These are phyloP conservation scores for Neurospora pannonica DNA, from an alignment of 495 filamentous ascomycete species.

Conservation along the genomic window DNA sequence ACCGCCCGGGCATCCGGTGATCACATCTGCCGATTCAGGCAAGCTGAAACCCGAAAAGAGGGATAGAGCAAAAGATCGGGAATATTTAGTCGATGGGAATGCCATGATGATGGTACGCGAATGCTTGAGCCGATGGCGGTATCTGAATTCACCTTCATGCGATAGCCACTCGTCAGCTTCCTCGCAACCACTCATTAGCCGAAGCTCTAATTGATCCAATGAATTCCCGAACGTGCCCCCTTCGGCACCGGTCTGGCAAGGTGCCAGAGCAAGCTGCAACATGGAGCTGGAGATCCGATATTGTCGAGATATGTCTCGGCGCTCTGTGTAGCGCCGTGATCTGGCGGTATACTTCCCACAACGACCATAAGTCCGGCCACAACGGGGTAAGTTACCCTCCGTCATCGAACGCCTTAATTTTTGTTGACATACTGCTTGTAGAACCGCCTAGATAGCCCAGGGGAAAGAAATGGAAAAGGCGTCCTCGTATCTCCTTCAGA, in stretches of 20 bases:
- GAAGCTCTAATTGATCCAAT: slow-evolving; percentile 4
- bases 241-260: background rate
- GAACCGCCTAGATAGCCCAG: background rate
- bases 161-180: background rate
- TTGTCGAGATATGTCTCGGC: slow-evolving; percentile 12
- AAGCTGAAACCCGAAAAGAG: background rate
- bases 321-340: slow-evolving; percentile 16
- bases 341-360: slow-evolving; percentile 15
- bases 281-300: slow-evolving; percentile 5
- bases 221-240: slow-evolving; percentile 6
- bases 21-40: background rate
- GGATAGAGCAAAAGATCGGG: background rate
- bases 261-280: background rate
- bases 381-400: slow-evolving; percentile 7
- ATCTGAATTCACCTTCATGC: background rate
- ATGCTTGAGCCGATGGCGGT: background rate
- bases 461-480: background rate
- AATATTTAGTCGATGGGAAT: background rate
- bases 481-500: slow-evolving; percentile 25
- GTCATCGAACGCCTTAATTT: background rate
- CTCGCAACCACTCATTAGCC: background rate
- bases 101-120: background rate
- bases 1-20: background rate
- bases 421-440: background rate
- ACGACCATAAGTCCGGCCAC: background rate